Percentiles rank a stretch among this genome's conserved stretches.
Evolutionary conservation across 495 filamentous ascomycete species (phyloP).

Genomic region (Lophiostoma macrostomum): DNA sequence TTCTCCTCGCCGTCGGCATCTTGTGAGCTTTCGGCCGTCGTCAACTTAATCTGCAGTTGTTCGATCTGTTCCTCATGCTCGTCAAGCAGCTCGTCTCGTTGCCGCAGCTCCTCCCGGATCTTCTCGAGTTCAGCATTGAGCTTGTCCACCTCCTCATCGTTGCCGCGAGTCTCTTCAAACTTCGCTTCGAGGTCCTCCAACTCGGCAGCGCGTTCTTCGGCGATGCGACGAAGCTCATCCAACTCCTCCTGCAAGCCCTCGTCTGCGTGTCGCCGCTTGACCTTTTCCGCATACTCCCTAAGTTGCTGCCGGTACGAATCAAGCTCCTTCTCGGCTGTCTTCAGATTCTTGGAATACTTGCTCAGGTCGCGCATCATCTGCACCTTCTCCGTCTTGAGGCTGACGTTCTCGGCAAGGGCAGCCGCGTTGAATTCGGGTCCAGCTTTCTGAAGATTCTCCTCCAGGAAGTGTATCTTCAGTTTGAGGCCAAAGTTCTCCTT

Average conservation of each 20-base stretch:
- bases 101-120: not conserved
- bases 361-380: constrained; percentile 83
- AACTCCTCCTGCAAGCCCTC: constrained; percentile 58
- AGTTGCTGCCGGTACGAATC: constrained; percentile 76
- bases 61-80: constrained; percentile 35
- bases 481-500: constrained; percentile 85
- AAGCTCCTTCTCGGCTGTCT: constrained; percentile 73
- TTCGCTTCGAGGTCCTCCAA: constrained; percentile 32
- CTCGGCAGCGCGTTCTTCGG: constrained; percentile 45
- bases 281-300: constrained; percentile 71
- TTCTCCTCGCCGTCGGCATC: constrained; percentile 31
- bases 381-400: constrained; percentile 85
- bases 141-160: constrained; percentile 20
- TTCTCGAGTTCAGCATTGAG: constrained; percentile 8
- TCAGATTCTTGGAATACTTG: constrained; percentile 75
- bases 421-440: constrained; percentile 84
- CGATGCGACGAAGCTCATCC: constrained; percentile 51
- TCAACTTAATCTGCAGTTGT: constrained; percentile 52
- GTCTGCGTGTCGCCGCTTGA: constrained; percentile 69
- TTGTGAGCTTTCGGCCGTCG: constrained; percentile 37
- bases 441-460: constrained; percentile 73
- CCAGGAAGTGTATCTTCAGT: constrained; percentile 76
- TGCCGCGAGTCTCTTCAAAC: constrained; percentile 28
- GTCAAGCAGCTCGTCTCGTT: constrained; percentile 10
- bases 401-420: constrained; percentile 89